A percentile compares a stretch with the other conserved stretches of the same genome.
phyloP scores from a whole-genome alignment of 805 yeast species.

The Scheffersomyces spartinae region DNA sequence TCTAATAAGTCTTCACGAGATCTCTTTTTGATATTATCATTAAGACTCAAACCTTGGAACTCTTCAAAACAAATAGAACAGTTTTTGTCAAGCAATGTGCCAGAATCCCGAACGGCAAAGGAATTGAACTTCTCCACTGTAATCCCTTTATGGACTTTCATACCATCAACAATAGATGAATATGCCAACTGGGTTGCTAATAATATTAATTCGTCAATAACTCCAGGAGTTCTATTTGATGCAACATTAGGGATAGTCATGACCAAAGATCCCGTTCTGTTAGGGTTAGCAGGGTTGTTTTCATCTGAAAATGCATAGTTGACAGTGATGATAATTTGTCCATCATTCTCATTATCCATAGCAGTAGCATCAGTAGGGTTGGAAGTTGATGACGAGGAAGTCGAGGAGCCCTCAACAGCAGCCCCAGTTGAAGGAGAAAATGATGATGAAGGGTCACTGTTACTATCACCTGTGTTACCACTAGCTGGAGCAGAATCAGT shows the following conservation, averaged over 20 bases:
- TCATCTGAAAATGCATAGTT: constrained; percentile 32
- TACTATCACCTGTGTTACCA: too few relatives aligned
- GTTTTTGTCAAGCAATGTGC: constrained; percentile 17
- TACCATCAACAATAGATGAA: constrained; percentile 43
- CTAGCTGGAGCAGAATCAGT: too few relatives aligned
- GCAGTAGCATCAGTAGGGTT: constrained; percentile 5
- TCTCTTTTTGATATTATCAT: too few relatives aligned
- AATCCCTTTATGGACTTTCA: constrained; percentile 40
- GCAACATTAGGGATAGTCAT: constrained; percentile 60
- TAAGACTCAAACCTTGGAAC: too few relatives aligned
- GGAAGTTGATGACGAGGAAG: too few relatives aligned
- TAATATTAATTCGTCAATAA: constrained; percentile 47
- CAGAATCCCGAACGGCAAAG: constrained; percentile 24
- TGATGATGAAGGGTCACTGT: too few relatives aligned
- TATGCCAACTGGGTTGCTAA: constrained; percentile 64
- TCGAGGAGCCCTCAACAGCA: too few relatives aligned
- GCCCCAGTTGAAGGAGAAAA: too few relatives aligned
- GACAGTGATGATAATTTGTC: constrained; percentile 32
- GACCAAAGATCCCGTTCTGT: constrained; percentile 46
- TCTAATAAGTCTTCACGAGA: too few relatives aligned
- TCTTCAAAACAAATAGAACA: constrained; percentile 36
- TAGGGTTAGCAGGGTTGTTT: constrained; percentile 23
- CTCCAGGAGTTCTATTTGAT: constrained; percentile 44
- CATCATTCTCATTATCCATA: constrained; percentile 8
- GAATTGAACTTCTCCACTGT: constrained; percentile 40